These are phyloP conservation scores for Malus sylvestris DNA, from an alignment of 306 rosid genomes.

Conservation along the genomic window DNA sequence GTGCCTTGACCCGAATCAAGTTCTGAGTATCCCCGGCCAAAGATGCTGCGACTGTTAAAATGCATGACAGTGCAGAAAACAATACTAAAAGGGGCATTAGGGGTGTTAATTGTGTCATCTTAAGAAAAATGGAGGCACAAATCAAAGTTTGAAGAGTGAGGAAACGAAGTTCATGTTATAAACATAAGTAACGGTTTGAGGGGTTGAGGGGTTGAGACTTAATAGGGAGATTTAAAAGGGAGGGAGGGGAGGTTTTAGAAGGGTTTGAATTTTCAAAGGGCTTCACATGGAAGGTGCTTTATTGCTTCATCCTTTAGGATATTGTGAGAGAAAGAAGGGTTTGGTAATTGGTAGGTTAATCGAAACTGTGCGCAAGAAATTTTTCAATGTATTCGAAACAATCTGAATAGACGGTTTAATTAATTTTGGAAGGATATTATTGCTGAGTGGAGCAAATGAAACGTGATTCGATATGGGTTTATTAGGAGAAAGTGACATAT, in stretches of 20 bases:
- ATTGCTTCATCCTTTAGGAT: background rate
- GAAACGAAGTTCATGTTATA: background rate
- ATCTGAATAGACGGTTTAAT: background rate
- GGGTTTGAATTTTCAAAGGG: constrained; percentile 2
- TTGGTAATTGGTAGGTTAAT: background rate
- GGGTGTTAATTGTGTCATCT: constrained; percentile 24
- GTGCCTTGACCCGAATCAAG: constrained; percentile 49
- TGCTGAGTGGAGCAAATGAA: constrained; percentile 1
- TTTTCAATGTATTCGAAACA: no score
- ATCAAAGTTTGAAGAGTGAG: background rate
- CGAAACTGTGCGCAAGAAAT: no score
- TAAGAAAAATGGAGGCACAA: background rate
- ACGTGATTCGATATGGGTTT: constrained; percentile 19
- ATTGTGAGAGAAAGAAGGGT: background rate
- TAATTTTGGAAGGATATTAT: background rate
- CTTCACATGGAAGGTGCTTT: constrained; percentile 21
- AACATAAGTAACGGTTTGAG: background rate
- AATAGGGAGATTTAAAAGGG: background rate
- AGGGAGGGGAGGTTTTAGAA: background rate
- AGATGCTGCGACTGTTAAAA: constrained; percentile 4
- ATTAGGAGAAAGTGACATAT: background rate
- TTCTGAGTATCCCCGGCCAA: constrained; percentile 33
- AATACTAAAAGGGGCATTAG: background rate
- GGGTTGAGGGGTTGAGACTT: background rate
- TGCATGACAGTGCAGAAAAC: background rate